Conservation (phyloP, 1,284 basidiomycete genomes). For the Cryptococcus sp. region DNA sequence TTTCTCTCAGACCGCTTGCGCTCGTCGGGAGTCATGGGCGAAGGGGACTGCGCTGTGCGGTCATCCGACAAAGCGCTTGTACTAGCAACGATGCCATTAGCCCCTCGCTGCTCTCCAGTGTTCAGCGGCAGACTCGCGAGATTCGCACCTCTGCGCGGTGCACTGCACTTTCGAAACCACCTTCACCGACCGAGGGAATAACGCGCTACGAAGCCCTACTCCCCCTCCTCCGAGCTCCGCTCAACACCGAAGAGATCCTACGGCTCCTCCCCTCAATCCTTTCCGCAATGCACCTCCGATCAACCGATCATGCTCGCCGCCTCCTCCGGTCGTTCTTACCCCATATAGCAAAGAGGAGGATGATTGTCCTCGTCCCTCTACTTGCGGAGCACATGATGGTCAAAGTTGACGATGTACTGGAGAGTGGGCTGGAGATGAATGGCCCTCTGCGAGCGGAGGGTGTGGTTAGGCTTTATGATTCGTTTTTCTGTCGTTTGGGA, state of each 20-base stretch:
- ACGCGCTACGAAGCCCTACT: not conserved
- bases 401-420: slow-evolving; percentile 2
- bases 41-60: no score
- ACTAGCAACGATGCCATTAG: no score
- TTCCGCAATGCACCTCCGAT: not conserved
- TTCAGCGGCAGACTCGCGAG: no score
- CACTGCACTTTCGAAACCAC: no score
- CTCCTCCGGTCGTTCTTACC: slow-evolving; percentile 4
- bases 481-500: not conserved
- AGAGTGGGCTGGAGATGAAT: not conserved
- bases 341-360: slow-evolving; percentile 8
- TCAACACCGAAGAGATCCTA: not conserved
- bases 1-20: no score
- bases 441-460: not conserved
- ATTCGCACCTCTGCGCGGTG: no score
- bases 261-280: slow-evolving; percentile 7
- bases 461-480: slow-evolving; percentile 1
- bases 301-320: not conserved
- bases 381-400: slow-evolving; percentile 7
- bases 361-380: slow-evolving; percentile 7
- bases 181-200: no score
- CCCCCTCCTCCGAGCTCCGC: not conserved
- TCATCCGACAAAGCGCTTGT: no score
- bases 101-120: no score
- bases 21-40: no score